Percentiles rank a stretch among this genome's conserved stretches.
phyloP scores from a whole-genome alignment of 495 filamentous ascomycete species.

The Podospora appendiculata region DNA sequence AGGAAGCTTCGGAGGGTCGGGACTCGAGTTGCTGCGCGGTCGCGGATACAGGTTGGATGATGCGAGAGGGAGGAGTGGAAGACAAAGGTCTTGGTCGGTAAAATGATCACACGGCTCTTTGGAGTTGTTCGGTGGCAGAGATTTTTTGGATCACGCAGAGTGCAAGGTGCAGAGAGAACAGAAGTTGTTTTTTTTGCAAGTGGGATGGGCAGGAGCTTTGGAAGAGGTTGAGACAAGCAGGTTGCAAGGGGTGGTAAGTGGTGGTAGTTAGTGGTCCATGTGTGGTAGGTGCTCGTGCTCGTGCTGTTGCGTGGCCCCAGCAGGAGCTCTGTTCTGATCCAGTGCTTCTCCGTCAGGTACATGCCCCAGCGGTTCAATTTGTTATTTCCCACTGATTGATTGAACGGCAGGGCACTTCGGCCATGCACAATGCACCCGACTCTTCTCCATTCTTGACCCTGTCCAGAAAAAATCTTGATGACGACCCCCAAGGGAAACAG shows the following conservation, averaged over 20 bases:
- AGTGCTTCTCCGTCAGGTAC: too few relatives aligned
- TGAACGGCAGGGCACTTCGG: too few relatives aligned
- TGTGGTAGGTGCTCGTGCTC: too few relatives aligned
- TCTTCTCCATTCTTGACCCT: background rate
- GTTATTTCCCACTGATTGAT: too few relatives aligned
- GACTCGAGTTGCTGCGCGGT: background rate
- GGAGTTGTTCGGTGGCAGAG: background rate
- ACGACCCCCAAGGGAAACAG: conserved; percentile 4
- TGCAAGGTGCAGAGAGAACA: background rate
- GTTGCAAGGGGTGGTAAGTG: too few relatives aligned
- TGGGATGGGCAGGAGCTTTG: conserved; percentile 4
- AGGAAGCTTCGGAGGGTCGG: conserved; percentile 1
- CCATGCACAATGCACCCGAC: too few relatives aligned
- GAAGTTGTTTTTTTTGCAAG: background rate
- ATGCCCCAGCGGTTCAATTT: too few relatives aligned
- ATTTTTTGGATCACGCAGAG: background rate
- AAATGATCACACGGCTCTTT: background rate
- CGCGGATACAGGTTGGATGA: background rate
- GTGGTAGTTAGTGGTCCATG: too few relatives aligned
- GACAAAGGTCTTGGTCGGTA: background rate
- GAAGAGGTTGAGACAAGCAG: conserved; percentile 10
- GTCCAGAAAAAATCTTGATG: conserved; percentile 4
- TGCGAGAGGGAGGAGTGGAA: background rate
- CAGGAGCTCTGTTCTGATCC: too few relatives aligned
- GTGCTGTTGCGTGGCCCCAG: too few relatives aligned